Evolutionary conservation across 1,284 basidiomycete genomes (phyloP).

Genomic region (Psilocybe mexicana): DNA sequence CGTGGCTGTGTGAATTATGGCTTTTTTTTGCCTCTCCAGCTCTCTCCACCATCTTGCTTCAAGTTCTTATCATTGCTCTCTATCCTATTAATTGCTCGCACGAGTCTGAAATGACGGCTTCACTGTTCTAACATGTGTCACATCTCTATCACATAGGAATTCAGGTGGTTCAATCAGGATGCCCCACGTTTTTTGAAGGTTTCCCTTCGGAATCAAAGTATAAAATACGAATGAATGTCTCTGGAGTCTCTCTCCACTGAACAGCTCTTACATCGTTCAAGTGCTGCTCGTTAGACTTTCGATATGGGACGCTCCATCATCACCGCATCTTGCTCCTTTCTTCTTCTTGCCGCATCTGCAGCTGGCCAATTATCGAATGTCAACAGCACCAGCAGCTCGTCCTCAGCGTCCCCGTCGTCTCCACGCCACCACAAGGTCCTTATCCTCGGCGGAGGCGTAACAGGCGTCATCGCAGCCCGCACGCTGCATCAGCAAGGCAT

Average conservation of each 20-base stretch:
- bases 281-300: neutral
- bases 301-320: neutral
- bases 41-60: too few relatives aligned
- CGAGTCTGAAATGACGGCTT: too few relatives aligned
- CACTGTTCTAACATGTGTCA: too few relatives aligned
- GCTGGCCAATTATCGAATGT: neutral
- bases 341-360: neutral
- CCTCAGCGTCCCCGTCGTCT: neutral
- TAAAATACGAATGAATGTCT: neutral
- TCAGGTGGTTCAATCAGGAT: too few relatives aligned
- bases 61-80: too few relatives aligned
- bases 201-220: neutral
- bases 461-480: conserved; percentile 67
- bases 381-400: neutral
- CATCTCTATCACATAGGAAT: too few relatives aligned
- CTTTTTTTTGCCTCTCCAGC: too few relatives aligned
- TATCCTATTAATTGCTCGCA: too few relatives aligned
- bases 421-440: conserved; percentile 26
- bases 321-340: neutral
- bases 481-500: conserved; percentile 59
- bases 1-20: too few relatives aligned
- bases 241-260: neutral
- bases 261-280: neutral
- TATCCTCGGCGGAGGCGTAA: conserved; percentile 60
- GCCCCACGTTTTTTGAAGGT: too few relatives aligned